phyloP scores from a whole-genome alignment of 805 yeast species.

The Sungouiella blattae region DNA sequence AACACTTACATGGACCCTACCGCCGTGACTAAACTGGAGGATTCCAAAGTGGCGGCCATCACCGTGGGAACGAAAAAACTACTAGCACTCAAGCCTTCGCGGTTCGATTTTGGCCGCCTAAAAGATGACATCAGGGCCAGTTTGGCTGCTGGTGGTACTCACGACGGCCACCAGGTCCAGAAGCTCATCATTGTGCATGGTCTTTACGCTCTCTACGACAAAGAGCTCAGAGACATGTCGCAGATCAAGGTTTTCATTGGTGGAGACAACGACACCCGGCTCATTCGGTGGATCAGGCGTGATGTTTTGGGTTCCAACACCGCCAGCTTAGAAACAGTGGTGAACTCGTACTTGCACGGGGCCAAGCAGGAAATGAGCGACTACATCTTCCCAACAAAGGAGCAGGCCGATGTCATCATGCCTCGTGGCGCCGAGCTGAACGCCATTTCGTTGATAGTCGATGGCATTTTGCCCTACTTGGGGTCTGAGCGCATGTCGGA shows the following conservation, averaged over 20 bases:
- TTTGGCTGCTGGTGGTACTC: background rate
- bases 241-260: slow-evolving; percentile 72
- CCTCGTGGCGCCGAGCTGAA: slow-evolving; percentile 64
- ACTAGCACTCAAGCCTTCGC: slow-evolving; percentile 34
- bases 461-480: slow-evolving; percentile 51
- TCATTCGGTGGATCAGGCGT: slow-evolving; percentile 70
- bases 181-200: slow-evolving; percentile 60
- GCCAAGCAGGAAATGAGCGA: slow-evolving; percentile 67
- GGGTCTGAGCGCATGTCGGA: slow-evolving; percentile 13
- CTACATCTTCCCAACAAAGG: slow-evolving; percentile 65
- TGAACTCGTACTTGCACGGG: slow-evolving; percentile 47
- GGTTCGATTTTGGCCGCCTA: slow-evolving; percentile 35
- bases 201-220: slow-evolving; percentile 71
- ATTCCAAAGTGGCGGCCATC: slow-evolving; percentile 25
- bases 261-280: slow-evolving; percentile 78
- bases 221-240: slow-evolving; percentile 50
- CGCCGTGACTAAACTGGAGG: slow-evolving; percentile 13
- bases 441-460: slow-evolving; percentile 59
- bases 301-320: slow-evolving; percentile 25
- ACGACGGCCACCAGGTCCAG: slow-evolving; percentile 19
- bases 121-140: slow-evolving; percentile 13
- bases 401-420: slow-evolving; percentile 68
- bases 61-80: slow-evolving; percentile 21
- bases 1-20: slow-evolving; percentile 29
- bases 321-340: slow-evolving; percentile 31